Conservation (phyloP, 768 basidiomycete genomes). For the Amanita muscaria region DNA sequence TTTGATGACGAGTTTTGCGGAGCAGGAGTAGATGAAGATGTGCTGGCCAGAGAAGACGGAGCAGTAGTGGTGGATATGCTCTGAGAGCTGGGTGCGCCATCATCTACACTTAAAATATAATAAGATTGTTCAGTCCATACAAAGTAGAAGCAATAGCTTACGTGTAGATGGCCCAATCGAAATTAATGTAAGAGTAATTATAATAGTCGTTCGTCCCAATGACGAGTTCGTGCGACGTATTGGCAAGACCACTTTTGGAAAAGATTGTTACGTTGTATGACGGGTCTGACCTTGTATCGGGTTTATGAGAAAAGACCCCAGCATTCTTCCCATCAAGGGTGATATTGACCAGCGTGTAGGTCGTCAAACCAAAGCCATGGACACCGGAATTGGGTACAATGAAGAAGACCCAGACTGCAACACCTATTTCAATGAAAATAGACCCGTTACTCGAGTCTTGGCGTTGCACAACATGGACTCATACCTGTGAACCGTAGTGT, state of each 20-base stretch:
- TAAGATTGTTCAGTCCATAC: too few relatives aligned
- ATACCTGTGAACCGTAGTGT: constrained; percentile 5
- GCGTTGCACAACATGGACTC: neutral
- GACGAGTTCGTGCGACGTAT: constrained; percentile 8
- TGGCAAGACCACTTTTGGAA: constrained; percentile 11
- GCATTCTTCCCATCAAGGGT: constrained; percentile 13
- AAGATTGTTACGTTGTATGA: constrained; percentile 17
- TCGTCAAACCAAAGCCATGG: constrained; percentile 9
- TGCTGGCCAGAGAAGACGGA: too few relatives aligned
- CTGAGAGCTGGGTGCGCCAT: too few relatives aligned
- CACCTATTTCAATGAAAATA: constrained; percentile 7
- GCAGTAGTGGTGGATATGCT: too few relatives aligned
- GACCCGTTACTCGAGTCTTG: neutral
- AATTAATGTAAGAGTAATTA: constrained; percentile 12
- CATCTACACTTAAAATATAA: too few relatives aligned
- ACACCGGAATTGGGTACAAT: constrained; percentile 10
- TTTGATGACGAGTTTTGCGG: too few relatives aligned
- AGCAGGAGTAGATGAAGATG: too few relatives aligned
- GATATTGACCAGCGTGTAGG: constrained; percentile 18
- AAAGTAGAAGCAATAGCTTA: too few relatives aligned
- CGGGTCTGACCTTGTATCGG: constrained; percentile 9
- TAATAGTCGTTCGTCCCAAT: constrained; percentile 10
- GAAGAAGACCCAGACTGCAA: constrained; percentile 13
- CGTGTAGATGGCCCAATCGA: constrained; percentile 16
- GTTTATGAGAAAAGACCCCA: constrained; percentile 14